A percentile compares a stretch with the other conserved stretches of the same genome.
phyloP scores from a whole-genome alignment of 495 filamentous ascomycete genomes.

The Neohortaea acidophila region DNA sequence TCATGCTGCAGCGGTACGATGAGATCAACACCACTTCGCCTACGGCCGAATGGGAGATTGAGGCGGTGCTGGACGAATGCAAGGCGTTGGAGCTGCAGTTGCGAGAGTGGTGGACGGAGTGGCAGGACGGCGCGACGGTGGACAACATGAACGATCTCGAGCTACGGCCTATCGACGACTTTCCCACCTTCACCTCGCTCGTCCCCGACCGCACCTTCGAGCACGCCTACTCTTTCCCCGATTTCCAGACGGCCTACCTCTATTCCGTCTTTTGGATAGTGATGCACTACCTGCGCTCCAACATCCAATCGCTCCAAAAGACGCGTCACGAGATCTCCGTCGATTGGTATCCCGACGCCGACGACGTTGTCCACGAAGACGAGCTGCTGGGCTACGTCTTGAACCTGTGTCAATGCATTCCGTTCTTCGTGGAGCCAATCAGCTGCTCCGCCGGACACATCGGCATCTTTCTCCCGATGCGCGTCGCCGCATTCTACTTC shows the following conservation, averaged over 20 bases:
- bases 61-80: conserved; percentile 4
- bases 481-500: conserved; percentile 11
- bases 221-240: conserved; percentile 9
- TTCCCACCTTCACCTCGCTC: conserved; percentile 7
- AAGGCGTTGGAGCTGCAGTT: conserved; percentile 2
- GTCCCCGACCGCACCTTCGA: conserved; percentile 11
- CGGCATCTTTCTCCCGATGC: conserved; percentile 17
- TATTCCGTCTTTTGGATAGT: conserved; percentile 15
- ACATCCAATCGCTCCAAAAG: conserved; percentile 9
- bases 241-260: conserved; percentile 13
- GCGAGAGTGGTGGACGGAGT: conserved; percentile 10
- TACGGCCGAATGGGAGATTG: conserved; percentile 1
- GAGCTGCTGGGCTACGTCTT: conserved; percentile 10
- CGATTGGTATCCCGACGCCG: conserved; percentile 5
- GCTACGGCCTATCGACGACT: conserved; percentile 11
- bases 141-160: not conserved
- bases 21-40: not conserved
- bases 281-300: conserved; percentile 9
- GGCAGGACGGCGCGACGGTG: conserved; percentile 1
- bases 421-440: conserved; percentile 16
- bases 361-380: conserved; percentile 2
- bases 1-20: conserved; percentile 9
- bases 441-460: conserved; percentile 11
- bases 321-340: conserved; percentile 2
- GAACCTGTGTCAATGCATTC: conserved; percentile 12